Conservation (phyloP, 352 stramenopile species). For the Phytophthora uliginosa region DNA sequence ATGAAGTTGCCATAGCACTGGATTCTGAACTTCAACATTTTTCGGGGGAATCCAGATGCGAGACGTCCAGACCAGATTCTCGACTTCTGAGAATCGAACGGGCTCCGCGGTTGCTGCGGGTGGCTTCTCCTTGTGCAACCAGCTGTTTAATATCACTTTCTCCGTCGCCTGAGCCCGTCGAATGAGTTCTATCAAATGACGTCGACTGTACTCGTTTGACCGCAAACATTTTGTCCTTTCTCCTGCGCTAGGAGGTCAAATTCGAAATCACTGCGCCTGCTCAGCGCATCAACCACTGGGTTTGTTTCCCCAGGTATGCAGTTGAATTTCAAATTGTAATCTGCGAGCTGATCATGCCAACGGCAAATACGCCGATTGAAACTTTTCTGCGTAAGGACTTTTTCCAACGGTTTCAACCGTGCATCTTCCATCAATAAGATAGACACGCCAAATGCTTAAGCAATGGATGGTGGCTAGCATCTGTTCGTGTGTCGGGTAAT, state of each 20-base stretch:
- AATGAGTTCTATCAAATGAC: not conserved
- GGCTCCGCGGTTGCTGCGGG: not conserved
- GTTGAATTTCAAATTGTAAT: slow-evolving; percentile 6
- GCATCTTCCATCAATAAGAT: slow-evolving; percentile 11
- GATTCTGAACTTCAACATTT: slow-evolving; percentile 1
- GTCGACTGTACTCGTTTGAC: not conserved
- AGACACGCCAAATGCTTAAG: slow-evolving; percentile 13
- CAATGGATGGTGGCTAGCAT: slow-evolving; percentile 19
- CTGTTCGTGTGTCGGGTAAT: slow-evolving; percentile 24
- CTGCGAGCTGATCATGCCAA: slow-evolving; percentile 10
- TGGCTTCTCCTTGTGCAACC: not conserved
- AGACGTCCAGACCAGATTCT: not conserved
- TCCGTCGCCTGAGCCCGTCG: not conserved
- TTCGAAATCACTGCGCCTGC: slow-evolving; percentile 6
- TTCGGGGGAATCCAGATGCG: not conserved
- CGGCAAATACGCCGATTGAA: slow-evolving; percentile 12
- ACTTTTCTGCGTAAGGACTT: slow-evolving; percentile 10
- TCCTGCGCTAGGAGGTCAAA: slow-evolving; percentile 6
- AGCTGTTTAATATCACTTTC: not conserved
- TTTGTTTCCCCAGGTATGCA: slow-evolving; percentile 18
- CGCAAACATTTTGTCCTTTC: slow-evolving; percentile 1
- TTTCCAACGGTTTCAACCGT: slow-evolving; percentile 18
- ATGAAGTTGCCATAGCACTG: slow-evolving; percentile 6
- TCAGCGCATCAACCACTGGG: slow-evolving; percentile 10
- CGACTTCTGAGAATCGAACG: not conserved